phyloP scores from a whole-genome alignment of 495 filamentous ascomycete genomes.

The Hypoxylon fuscum region DNA sequence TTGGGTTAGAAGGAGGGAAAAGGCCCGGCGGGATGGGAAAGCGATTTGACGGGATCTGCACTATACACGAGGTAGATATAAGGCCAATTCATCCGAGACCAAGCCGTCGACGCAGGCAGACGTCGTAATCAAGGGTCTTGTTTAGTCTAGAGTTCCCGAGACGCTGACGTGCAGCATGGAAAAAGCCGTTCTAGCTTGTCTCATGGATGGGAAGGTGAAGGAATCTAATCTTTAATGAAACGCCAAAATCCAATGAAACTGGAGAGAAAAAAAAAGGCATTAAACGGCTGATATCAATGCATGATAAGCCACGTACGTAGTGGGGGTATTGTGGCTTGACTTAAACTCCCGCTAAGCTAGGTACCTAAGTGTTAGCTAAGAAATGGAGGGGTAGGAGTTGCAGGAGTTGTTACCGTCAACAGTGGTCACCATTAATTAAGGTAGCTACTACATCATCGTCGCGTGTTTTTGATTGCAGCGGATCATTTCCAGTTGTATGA shows the following conservation, averaged over 20 bases:
- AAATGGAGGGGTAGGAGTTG: too few species aligned
- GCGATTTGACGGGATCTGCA: conserved; percentile 11
- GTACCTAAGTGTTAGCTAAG: too few species aligned
- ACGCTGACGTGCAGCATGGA: conserved; percentile 20
- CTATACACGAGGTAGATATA: conserved; percentile 19
- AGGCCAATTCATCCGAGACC: conserved; percentile 20
- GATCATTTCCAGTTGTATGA: too few species aligned
- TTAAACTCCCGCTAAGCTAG: too few species aligned
- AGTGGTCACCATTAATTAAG: too few species aligned
- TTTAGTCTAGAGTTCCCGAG: conserved; percentile 12
- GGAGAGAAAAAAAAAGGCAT: too few species aligned
- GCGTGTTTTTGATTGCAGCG: too few species aligned
- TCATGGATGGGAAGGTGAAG: conserved; percentile 2
- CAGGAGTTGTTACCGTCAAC: too few species aligned
- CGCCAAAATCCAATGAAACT: not conserved
- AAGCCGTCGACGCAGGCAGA: conserved; percentile 9
- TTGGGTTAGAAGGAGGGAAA: conserved; percentile 12
- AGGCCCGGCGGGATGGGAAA: conserved; percentile 13
- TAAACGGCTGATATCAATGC: too few species aligned
- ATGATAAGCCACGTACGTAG: too few species aligned
- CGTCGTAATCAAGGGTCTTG: conserved; percentile 6
- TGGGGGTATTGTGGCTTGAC: too few species aligned
- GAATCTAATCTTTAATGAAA: conserved; percentile 3
- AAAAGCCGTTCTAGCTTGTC: conserved; percentile 12
- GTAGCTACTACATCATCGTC: too few species aligned